Evolutionary conservation across 2,329 filamentous ascomycete genomes (phyloP).

Genomic region (Paecilomyces sp.): DNA sequence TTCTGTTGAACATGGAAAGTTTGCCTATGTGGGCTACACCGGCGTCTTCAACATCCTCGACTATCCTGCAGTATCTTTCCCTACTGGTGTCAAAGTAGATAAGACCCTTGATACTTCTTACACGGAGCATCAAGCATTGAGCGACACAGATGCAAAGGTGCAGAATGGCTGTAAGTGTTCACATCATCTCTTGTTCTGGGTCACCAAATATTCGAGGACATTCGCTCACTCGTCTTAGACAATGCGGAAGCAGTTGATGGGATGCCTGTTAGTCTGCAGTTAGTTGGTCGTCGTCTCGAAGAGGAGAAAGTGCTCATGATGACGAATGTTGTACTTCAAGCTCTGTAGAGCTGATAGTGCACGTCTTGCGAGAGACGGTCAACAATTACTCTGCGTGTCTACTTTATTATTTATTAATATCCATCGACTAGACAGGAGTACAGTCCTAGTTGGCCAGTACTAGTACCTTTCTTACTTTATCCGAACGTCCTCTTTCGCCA

Average conservation of each 20-base stretch:
- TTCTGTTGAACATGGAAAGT: not conserved
- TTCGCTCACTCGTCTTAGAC: not conserved
- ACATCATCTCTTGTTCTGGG: slow-evolving; percentile 7
- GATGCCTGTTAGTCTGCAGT: slow-evolving; percentile 21
- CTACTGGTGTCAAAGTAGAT: not conserved
- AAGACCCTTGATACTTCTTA: not conserved
- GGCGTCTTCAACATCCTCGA: not conserved
- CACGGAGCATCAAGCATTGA: not conserved
- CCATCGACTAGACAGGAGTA: not conserved
- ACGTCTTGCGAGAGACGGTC: not conserved
- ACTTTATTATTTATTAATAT: too few species aligned
- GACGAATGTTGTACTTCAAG: not conserved
- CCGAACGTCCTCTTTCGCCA: not conserved
- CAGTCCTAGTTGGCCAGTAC: not conserved
- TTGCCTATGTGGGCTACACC: not conserved
- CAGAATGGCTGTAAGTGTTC: not conserved
- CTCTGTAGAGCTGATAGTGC: not conserved
- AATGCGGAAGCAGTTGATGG: slow-evolving; percentile 8
- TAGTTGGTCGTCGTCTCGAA: slow-evolving; percentile 22
- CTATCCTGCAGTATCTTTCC: not conserved
- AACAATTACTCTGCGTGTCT: not conserved
- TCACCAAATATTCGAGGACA: slow-evolving; percentile 4
- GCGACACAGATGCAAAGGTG: not conserved
- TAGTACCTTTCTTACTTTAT: not conserved
- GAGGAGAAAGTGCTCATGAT: slow-evolving; percentile 31